phyloP scores from a whole-genome alignment of 768 basidiomycete species.

The Mycena polygramma region DNA sequence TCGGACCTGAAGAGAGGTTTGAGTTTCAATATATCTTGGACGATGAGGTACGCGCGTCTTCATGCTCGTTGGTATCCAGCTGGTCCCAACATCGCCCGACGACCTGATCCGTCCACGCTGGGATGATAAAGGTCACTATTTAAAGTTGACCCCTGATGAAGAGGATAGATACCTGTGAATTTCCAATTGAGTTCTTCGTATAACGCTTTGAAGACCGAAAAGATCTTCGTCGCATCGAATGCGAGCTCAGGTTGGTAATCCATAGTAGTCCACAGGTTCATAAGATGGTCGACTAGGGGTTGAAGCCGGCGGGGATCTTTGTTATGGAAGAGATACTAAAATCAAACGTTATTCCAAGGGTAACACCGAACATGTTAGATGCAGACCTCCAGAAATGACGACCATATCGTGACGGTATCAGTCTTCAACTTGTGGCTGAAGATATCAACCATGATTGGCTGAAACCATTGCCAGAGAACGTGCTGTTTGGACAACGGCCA shows the following conservation, averaged over 20 bases:
- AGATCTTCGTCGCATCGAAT: constrained; percentile 80
- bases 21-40: constrained; percentile 9
- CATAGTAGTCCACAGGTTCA: constrained; percentile 70
- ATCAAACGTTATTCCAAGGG: constrained; percentile 18
- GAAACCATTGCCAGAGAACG: constrained; percentile 85
- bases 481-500: constrained; percentile 84
- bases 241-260: constrained; percentile 89
- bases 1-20: constrained; percentile 64
- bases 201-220: constrained; percentile 77
- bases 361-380: background rate
- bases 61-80: constrained; percentile 77
- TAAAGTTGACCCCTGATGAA: background rate
- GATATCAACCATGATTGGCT: constrained; percentile 72
- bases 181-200: constrained; percentile 85
- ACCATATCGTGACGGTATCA: constrained; percentile 84
- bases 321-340: constrained; percentile 80
- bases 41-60: constrained; percentile 65
- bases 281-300: constrained; percentile 80
- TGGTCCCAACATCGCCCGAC: constrained; percentile 79
- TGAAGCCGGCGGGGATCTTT: constrained; percentile 89
- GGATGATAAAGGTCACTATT: background rate
- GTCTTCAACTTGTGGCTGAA: constrained; percentile 82
- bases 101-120: constrained; percentile 78
- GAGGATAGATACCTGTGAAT: constrained; percentile 56
- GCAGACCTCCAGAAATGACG: constrained; percentile 80